phyloP scores from a whole-genome alignment of 1,284 basidiomycete genomes.

The Paramarasmius palmivorus region DNA sequence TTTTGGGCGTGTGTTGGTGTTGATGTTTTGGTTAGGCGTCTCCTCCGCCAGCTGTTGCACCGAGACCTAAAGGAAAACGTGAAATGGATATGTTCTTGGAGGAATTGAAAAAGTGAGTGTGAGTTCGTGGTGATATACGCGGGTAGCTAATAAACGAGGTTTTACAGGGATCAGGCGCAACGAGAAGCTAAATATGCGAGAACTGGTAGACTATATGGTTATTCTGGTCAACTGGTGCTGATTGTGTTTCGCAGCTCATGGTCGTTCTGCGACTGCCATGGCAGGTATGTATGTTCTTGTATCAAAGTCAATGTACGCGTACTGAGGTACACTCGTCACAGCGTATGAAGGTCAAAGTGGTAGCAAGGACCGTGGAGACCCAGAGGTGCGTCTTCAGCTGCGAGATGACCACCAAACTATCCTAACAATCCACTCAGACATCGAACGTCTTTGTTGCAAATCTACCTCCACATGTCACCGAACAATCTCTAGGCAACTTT shows the following conservation, averaged over 20 bases:
- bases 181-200: slow-evolving; percentile 82
- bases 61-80: slow-evolving; percentile 84
- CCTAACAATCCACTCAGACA: slow-evolving; percentile 52
- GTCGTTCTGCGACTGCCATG: slow-evolving; percentile 81
- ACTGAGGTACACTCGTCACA: slow-evolving; percentile 22
- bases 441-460: slow-evolving; percentile 95
- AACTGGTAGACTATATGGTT: slow-evolving; percentile 49
- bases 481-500: slow-evolving; percentile 82
- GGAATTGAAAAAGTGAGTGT: slow-evolving; percentile 83
- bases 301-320: background rate
- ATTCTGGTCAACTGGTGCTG: slow-evolving; percentile 3
- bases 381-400: slow-evolving; percentile 47
- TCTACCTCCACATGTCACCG: slow-evolving; percentile 82
- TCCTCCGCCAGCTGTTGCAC: slow-evolving; percentile 48
- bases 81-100: slow-evolving; percentile 93
- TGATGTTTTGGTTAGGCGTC: slow-evolving; percentile 38
- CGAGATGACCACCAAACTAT: background rate
- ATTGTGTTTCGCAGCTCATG: slow-evolving; percentile 37
- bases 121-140: slow-evolving; percentile 4
- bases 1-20: background rate
- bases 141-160: slow-evolving; percentile 10
- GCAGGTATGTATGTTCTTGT: slow-evolving; percentile 55
- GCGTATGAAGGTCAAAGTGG: slow-evolving; percentile 88
- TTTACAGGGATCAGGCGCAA: slow-evolving; percentile 81
- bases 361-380: slow-evolving; percentile 85